Base-by-base conservation (phyloP, 2,329 filamentous ascomycete species). In the Daldinia sp. region DNA sequence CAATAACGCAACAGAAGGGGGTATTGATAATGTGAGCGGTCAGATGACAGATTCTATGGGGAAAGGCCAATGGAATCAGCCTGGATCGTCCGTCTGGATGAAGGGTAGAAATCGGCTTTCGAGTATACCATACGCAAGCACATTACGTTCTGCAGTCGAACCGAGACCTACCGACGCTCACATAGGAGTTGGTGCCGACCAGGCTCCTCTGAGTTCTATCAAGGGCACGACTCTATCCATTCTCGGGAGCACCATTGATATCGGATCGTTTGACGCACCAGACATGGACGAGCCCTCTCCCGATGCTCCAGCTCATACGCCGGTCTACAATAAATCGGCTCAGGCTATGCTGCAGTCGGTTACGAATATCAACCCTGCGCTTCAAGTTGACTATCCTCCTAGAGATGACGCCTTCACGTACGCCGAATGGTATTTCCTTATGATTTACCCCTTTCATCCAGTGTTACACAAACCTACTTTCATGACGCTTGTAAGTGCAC, bases 231-330 rank as follows among this genome's bases (percentile, higher is more conserved):
- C 86, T 7, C 80, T 95, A n/a, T 89, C 90, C 1, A 86, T 96
- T 54, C 86, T 95, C 39, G 92, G 92, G 30, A 90, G 90, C 69
- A 89, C 91, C 45, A 90, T 95, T 70, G 90, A 96, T 75, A 85
- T 94, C 39, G 87, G 90, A 10, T 87, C 89, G 43, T 93, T 92
- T 71, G 84, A 89, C 47, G 86, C 85, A 0, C 81, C 83, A 1
- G 90, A 92, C 63, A 82, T 87, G 74, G 86, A 90, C 69, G 88
- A 91, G 78, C 86, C 77, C 60, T 78, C 75, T 63, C 77, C 74
- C 69, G 83, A 75, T 17, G 76, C 76, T 15, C 76, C 77, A 19
- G 74, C 72, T 27, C 76, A 76, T 3, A 75, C 77, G 27, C 82
- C 81, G 2, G 73, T 87, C 8, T 89, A 89, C 76, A 90, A 90